Percentiles rank a stretch among this genome's conserved stretches.
These are phyloP conservation scores for Ceriops tagal DNA, from an alignment of 345 rosid genomes.

Conservation along the genomic window DNA sequence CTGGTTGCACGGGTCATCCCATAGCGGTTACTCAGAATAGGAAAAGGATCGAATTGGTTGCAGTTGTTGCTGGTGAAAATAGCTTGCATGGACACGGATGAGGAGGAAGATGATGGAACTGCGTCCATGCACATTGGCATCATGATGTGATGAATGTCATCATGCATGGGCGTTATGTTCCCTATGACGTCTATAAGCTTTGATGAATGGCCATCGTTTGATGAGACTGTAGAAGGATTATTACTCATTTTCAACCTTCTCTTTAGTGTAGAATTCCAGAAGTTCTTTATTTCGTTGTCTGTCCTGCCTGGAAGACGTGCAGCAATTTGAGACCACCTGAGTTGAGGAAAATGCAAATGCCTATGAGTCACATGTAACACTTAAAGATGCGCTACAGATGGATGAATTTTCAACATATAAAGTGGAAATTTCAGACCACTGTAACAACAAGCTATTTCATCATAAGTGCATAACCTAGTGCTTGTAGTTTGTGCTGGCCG, in stretches of 20 bases:
- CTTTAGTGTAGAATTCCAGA: constrained; percentile 88
- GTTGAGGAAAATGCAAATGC: not conserved
- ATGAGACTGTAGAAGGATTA: constrained; percentile 40
- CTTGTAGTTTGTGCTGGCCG: no score
- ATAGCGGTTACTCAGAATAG: constrained; percentile 25
- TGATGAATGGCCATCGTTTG: constrained; percentile 58
- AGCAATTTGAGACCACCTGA: constrained; percentile 93
- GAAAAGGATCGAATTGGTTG: constrained; percentile 46
- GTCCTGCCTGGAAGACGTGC: constrained; percentile 90
- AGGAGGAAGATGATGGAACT: constrained; percentile 35
- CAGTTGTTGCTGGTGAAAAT: constrained; percentile 10
- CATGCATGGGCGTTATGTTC: constrained; percentile 42
- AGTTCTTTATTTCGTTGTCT: constrained; percentile 90
- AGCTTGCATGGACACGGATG: constrained; percentile 41
- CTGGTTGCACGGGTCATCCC: constrained; percentile 33
- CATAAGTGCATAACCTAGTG: no score
- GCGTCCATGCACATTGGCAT: constrained; percentile 47
- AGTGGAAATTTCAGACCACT: no score
- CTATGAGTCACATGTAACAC: not conserved
- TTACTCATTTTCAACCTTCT: constrained; percentile 52
- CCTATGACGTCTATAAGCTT: constrained; percentile 40
- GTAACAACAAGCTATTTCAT: no score
- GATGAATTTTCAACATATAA: no score
- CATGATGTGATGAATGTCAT: constrained; percentile 29
- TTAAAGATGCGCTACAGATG: not conserved